phyloP scores from a whole-genome alignment of 2,329 filamentous ascomycete species.

The Helotiales sp. region DNA sequence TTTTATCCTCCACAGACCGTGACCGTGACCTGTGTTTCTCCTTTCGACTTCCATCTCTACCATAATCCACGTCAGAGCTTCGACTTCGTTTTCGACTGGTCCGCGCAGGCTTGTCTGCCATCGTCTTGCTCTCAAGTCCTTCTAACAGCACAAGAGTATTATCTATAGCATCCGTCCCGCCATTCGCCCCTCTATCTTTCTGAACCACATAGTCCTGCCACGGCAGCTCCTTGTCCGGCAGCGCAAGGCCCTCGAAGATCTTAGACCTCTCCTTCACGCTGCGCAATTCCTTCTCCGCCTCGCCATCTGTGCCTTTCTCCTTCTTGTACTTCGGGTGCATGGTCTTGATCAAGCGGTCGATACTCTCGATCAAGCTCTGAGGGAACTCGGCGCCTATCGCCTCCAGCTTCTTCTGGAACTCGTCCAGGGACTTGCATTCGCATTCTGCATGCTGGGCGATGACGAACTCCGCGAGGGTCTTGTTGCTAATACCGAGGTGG shows the following conservation, averaged over 20 bases:
- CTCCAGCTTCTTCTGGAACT: slow-evolving; percentile 78
- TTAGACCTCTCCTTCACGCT: slow-evolving; percentile 68
- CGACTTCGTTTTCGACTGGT: slow-evolving; percentile 57
- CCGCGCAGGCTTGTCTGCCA: slow-evolving; percentile 43
- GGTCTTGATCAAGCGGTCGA: slow-evolving; percentile 85
- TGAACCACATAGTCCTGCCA: no score
- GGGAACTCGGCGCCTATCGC: slow-evolving; percentile 83
- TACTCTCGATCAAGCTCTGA: slow-evolving; percentile 83
- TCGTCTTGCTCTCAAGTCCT: slow-evolving; percentile 73
- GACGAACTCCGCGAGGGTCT: slow-evolving; percentile 94
- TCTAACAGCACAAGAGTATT: slow-evolving; percentile 94
- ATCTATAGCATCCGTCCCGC: slow-evolving; percentile 72
- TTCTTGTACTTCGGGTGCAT: slow-evolving; percentile 91
- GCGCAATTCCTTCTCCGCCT: no score
- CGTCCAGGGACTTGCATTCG: slow-evolving; percentile 66
- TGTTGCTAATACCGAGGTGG: slow-evolving; percentile 88
- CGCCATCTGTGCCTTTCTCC: slow-evolving; percentile 49
- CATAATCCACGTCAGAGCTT: slow-evolving; percentile 52
- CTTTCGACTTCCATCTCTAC: slow-evolving; percentile 45
- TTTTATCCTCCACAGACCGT: slow-evolving; percentile 51
- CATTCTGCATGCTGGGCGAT: slow-evolving; percentile 87
- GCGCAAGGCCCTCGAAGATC: slow-evolving; percentile 86
- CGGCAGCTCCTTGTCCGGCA: slow-evolving; percentile 75
- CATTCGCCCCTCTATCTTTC: slow-evolving; percentile 54
- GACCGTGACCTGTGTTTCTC: slow-evolving; percentile 57